phyloP scores from a whole-genome alignment of 2,329 filamentous ascomycete genomes.

The Aspergillus thermomutatus region DNA sequence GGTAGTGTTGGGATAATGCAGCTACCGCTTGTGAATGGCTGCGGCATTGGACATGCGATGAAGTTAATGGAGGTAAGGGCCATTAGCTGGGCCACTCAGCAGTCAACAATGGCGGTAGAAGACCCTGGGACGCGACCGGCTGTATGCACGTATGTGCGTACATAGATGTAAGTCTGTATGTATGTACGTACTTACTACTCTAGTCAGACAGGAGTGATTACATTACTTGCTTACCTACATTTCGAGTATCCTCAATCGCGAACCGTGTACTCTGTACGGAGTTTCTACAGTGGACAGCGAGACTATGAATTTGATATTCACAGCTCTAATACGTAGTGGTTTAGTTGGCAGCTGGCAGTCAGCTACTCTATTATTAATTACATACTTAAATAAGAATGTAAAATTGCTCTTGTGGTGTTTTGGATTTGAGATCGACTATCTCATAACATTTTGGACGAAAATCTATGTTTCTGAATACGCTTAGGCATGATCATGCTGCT shows the following conservation, averaged over 20 bases:
- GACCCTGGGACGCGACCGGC: slow-evolving; percentile 30
- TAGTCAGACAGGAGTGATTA: not conserved
- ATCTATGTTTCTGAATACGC: not conserved
- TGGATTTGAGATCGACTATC: not conserved
- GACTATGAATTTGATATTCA: not conserved
- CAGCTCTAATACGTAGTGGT: not conserved
- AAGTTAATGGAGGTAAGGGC: slow-evolving; percentile 22
- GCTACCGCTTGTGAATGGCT: slow-evolving; percentile 1
- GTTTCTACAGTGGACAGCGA: not conserved
- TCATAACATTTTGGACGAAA: not conserved
- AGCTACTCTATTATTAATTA: too few species aligned
- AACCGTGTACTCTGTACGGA: too few species aligned
- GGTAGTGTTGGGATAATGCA: not conserved
- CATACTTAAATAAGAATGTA: too few species aligned
- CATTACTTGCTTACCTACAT: not conserved
- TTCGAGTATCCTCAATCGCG: not conserved
- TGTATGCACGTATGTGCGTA: slow-evolving; percentile 6
- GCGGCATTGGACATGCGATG: slow-evolving; percentile 15
- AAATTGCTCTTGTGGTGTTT: too few species aligned
- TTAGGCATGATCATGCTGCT: not conserved
- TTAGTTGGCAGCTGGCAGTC: too few species aligned
- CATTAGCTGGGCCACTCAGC: slow-evolving; percentile 28
- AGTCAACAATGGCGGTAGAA: slow-evolving; percentile 15
- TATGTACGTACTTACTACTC: not conserved
- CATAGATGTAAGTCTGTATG: not conserved